A percentile compares a stretch with the other conserved stretches of the same genome.
phyloP scores from a whole-genome alignment of 164 flowering plant species.

The Buxus sempervirens region DNA sequence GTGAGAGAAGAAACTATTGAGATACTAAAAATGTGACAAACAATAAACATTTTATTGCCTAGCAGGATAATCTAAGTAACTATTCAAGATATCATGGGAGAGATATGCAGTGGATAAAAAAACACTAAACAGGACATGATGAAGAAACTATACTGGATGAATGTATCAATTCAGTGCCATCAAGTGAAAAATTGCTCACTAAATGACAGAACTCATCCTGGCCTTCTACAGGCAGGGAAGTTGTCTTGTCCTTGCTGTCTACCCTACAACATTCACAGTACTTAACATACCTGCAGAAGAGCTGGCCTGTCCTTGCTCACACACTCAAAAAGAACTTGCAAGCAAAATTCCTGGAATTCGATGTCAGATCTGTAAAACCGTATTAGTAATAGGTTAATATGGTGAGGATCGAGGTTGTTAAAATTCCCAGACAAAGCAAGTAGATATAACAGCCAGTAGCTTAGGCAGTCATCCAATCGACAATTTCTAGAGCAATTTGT shows the following conservation, averaged over 20 bases:
- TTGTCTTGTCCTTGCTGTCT: neutral
- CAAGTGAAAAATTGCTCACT: neutral
- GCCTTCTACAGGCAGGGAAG: neutral
- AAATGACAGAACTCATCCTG: neutral
- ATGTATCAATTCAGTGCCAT: neutral
- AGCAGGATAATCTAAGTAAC: neutral
- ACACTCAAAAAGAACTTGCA: slow-evolving; percentile 94
- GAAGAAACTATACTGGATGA: neutral
- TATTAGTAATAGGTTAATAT: neutral
- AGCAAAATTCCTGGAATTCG: slow-evolving; percentile 88
- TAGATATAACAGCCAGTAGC: too few relatives aligned
- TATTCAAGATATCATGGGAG: neutral
- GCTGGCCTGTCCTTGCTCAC: slow-evolving; percentile 97
- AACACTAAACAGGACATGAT: neutral
- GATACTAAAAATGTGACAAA: neutral
- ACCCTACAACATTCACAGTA: neutral
- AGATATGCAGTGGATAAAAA: neutral
- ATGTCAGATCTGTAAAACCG: slow-evolving; percentile 58
- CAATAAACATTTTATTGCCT: neutral
- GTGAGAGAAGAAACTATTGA: neutral
- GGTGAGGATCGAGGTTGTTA: too few relatives aligned
- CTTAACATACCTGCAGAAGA: slow-evolving; percentile 68
- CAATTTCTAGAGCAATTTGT: too few relatives aligned
- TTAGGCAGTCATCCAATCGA: too few relatives aligned
- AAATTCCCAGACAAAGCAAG: too few relatives aligned